A percentile compares a stretch with the other conserved stretches of the same genome.
Conservation (phyloP, 2,329 filamentous ascomycete genomes). For the Calonectria multiphialidica region DNA sequence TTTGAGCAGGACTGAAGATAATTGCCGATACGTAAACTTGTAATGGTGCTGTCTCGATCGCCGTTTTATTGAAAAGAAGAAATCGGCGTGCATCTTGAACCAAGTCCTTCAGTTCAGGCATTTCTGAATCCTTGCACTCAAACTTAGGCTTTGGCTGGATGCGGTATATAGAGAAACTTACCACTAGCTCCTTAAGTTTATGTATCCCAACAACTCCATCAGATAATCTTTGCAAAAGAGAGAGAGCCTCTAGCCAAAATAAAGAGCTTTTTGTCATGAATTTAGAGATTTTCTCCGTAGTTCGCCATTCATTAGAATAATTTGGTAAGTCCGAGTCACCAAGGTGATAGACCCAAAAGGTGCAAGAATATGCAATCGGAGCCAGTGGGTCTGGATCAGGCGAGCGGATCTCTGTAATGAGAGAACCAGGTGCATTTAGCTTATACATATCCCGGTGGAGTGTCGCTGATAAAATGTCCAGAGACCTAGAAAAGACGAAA, state of each 20-base stretch:
- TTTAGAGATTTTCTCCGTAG: background rate
- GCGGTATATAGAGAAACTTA: too few species aligned
- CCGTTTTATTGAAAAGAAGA: background rate
- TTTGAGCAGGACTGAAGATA: background rate
- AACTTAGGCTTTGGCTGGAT: background rate
- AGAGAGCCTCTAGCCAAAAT: conserved; percentile 58
- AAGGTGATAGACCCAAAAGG: conserved; percentile 38
- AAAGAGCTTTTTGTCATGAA: conserved; percentile 36
- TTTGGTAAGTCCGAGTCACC: background rate
- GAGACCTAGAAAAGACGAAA: conserved; percentile 49
- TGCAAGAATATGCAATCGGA: conserved; percentile 31
- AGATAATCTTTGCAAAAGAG: conserved; percentile 43
- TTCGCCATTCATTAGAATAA: too few species aligned
- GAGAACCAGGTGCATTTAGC: conserved; percentile 34
- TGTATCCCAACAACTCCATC: background rate
- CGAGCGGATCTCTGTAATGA: conserved; percentile 15
- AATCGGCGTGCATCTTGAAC: conserved; percentile 8
- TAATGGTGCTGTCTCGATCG: background rate
- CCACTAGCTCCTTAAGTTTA: background rate
- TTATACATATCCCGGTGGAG: conserved; percentile 52
- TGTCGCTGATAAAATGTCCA: conserved; percentile 44
- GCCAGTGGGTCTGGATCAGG: conserved; percentile 30
- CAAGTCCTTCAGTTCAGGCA: background rate
- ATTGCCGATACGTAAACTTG: background rate
- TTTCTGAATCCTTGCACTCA: background rate